phyloP scores from a whole-genome alignment of 345 rosid genomes.

The Eutrema yunnanense region DNA sequence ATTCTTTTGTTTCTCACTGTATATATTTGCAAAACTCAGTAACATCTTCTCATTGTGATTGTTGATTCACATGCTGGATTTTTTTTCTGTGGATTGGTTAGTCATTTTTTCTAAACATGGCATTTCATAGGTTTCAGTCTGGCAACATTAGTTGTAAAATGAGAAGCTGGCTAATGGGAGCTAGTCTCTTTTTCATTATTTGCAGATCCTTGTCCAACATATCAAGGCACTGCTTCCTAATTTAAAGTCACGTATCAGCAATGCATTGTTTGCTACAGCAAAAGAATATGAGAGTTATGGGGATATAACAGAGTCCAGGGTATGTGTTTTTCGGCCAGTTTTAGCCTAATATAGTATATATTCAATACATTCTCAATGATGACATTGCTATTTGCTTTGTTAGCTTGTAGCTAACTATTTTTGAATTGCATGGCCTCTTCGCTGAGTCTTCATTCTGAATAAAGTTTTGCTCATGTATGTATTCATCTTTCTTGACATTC shows the following conservation, averaged over 20 bases:
- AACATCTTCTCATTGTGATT: not conserved
- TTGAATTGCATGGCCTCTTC: not conserved
- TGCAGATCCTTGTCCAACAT: constrained; percentile 86
- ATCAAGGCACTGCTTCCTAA: constrained; percentile 78
- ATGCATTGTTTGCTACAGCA: constrained; percentile 64
- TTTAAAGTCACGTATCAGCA: constrained; percentile 70
- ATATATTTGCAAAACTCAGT: not conserved
- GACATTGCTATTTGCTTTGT: not conserved
- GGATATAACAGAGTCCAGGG: constrained; percentile 88
- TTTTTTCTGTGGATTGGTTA: not conserved
- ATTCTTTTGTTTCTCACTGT: not conserved
- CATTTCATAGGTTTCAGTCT: not conserved
- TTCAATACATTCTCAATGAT: not conserved
- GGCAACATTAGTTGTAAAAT: not conserved
- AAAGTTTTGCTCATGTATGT: not conserved
- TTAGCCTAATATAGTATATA: not conserved
- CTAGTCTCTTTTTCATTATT: not conserved
- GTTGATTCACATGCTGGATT: not conserved
- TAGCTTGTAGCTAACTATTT: not conserved
- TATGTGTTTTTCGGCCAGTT: constrained; percentile 14
- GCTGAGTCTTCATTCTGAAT: not conserved
- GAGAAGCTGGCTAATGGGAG: not conserved
- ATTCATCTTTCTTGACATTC: not conserved
- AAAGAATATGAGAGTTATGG: constrained; percentile 95
- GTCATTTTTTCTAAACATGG: not conserved